These are phyloP conservation scores for Linum usitatissimum DNA, from an alignment of 345 rosid species.

Conservation along the genomic window DNA sequence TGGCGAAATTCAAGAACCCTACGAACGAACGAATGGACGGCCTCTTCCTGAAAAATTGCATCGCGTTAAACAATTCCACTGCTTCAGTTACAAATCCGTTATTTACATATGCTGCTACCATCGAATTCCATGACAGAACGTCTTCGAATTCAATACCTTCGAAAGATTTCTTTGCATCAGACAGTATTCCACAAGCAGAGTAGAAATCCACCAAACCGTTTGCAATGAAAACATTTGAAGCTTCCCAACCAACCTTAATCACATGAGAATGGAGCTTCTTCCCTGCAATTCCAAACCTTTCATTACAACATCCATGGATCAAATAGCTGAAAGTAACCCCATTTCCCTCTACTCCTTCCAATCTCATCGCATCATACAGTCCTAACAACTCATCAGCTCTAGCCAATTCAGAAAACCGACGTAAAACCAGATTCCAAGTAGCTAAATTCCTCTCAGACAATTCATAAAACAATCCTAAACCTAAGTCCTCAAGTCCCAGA, in stretches of 20 bases:
- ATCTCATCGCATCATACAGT: conserved; percentile 33
- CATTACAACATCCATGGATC: conserved; percentile 44
- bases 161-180: conserved; percentile 42
- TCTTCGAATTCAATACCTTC: conserved; percentile 31
- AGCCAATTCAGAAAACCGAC: conserved; percentile 37
- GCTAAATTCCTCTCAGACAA: conserved; percentile 53
- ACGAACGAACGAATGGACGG: conserved; percentile 52
- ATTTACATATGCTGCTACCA: conserved; percentile 38
- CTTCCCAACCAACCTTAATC: conserved; percentile 47
- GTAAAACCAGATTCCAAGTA: conserved; percentile 44
- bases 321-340: conserved; percentile 62
- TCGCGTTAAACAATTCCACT: conserved; percentile 40
- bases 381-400: conserved; percentile 25
- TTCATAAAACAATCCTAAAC: conserved; percentile 46
- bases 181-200: conserved; percentile 44
- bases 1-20: conserved; percentile 49
- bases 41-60: conserved; percentile 61
- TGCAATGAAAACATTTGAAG: conserved; percentile 39
- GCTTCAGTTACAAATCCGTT: conserved; percentile 36
- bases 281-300: conserved; percentile 45
- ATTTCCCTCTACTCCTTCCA: conserved; percentile 38
- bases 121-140: conserved; percentile 76
- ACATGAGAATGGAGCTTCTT: conserved; percentile 52
- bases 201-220: conserved; percentile 67
- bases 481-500: conserved; percentile 34